These are phyloP conservation scores for Cucurbitaria berberidis DNA, from an alignment of 2,329 filamentous ascomycete genomes.

Conservation along the genomic window DNA sequence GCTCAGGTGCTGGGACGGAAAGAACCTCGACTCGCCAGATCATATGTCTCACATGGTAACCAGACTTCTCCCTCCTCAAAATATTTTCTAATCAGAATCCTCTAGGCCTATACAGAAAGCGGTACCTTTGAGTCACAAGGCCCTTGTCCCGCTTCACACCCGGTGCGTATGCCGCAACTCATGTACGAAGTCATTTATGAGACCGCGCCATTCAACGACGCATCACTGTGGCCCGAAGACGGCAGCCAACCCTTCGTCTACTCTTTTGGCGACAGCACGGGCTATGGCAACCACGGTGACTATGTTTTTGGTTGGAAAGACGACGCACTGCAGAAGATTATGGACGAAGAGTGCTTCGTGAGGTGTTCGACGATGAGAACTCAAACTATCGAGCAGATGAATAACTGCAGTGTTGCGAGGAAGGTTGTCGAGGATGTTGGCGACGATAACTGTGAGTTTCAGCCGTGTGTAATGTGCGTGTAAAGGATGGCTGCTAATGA, in stretches of 20 bases:
- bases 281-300: slow-evolving; percentile 59
- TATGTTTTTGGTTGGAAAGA: slow-evolving; percentile 62
- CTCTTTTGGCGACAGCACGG: slow-evolving; percentile 49
- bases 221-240: slow-evolving; percentile 29
- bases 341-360: slow-evolving; percentile 48
- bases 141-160: slow-evolving; percentile 59
- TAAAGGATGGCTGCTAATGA: background rate
- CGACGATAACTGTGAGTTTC: slow-evolving; percentile 32
- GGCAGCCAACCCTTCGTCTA: slow-evolving; percentile 42
- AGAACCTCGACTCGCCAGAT: slow-evolving; percentile 32
- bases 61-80: background rate
- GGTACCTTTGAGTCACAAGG: slow-evolving; percentile 47
- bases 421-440: slow-evolving; percentile 58
- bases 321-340: slow-evolving; percentile 53
- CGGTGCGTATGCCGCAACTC: slow-evolving; percentile 38
- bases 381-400: slow-evolving; percentile 55
- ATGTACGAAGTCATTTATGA: slow-evolving; percentile 40
- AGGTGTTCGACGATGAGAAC: slow-evolving; percentile 52
- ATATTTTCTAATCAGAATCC: background rate
- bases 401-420: slow-evolving; percentile 54
- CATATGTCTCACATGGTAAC: slow-evolving; percentile 31
- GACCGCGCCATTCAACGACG: slow-evolving; percentile 45
- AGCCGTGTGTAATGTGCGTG: background rate
- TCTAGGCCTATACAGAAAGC: slow-evolving; percentile 19
- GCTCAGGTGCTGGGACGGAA: slow-evolving; percentile 53